phyloP scores from a whole-genome alignment of 306 rosid species.

The Cucumis cinereus region DNA sequence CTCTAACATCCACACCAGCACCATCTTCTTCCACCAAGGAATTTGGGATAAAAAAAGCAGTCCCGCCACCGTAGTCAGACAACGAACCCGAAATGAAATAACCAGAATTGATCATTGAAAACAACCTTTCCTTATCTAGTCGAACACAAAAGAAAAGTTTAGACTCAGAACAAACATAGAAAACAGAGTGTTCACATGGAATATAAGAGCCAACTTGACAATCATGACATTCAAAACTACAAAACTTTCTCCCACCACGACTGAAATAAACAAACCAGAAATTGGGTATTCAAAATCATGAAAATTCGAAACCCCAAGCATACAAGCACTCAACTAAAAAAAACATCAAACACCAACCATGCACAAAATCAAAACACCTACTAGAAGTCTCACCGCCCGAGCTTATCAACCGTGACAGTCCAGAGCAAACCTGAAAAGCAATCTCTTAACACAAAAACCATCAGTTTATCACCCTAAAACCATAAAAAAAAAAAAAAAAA shows the following conservation, averaged over 20 bases:
- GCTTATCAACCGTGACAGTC: neutral
- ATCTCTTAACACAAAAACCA: neutral
- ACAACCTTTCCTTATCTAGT: neutral
- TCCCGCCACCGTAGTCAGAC: neutral
- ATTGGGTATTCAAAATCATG: neutral
- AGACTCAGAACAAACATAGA: neutral
- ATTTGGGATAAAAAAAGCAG: neutral
- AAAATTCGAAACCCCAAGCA: neutral
- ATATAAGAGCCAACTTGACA: neutral
- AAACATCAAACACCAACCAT: neutral
- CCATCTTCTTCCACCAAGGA: constrained; percentile 20
- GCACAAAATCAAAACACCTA: neutral
- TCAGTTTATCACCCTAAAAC: neutral
- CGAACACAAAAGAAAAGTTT: neutral
- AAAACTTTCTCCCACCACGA: neutral
- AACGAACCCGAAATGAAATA: neutral
- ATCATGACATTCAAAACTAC: neutral
- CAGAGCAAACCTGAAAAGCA: neutral
- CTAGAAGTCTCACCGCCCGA: neutral
- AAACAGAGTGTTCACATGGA: neutral
- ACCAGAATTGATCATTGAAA: constrained; percentile 4
- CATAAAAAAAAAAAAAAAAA: neutral
- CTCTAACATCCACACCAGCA: constrained; percentile 12
- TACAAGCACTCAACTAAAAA: neutral
- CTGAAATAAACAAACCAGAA: neutral